Percentiles rank a stretch among this genome's conserved stretches.
These are phyloP conservation scores for Penicillium sp. DNA, from an alignment of 2,329 filamentous ascomycete species.

Conservation along the genomic window DNA sequence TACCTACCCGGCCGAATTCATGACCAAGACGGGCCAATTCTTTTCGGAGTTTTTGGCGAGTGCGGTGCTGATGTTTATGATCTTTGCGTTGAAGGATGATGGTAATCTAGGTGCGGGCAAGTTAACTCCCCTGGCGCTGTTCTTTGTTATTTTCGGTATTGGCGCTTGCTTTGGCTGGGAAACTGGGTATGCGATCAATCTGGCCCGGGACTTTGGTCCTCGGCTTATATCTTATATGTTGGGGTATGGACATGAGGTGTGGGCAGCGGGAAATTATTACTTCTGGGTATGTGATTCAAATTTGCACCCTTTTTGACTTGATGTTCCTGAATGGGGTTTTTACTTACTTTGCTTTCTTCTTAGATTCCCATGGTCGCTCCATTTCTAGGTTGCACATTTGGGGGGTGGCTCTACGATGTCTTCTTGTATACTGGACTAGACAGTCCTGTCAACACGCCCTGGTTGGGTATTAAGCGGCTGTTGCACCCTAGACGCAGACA, in stretches of 20 bases:
- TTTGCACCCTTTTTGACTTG: background rate
- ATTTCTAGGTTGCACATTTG: slow-evolving; percentile 66
- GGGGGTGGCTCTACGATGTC: slow-evolving; percentile 68
- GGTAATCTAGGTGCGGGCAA: slow-evolving; percentile 57
- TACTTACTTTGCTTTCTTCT: background rate
- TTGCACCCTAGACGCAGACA: slow-evolving; percentile 29
- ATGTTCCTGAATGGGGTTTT: background rate
- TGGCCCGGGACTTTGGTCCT: slow-evolving; percentile 73
- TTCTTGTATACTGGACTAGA: slow-evolving; percentile 68
- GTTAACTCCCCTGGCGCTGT: slow-evolving; percentile 63
- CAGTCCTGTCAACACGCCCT: slow-evolving; percentile 71
- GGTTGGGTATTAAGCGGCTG: slow-evolving; percentile 63
- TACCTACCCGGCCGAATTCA: slow-evolving; percentile 66
- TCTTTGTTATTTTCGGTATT: slow-evolving; percentile 75
- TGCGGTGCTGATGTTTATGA: slow-evolving; percentile 69
- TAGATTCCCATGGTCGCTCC: slow-evolving; percentile 74
- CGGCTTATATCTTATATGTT: slow-evolving; percentile 67
- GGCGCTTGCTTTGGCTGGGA: slow-evolving; percentile 76
- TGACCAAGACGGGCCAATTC: slow-evolving; percentile 69
- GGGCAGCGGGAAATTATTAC: slow-evolving; percentile 69
- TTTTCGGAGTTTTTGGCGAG: slow-evolving; percentile 73
- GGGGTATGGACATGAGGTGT: slow-evolving; percentile 70
- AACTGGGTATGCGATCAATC: slow-evolving; percentile 75
- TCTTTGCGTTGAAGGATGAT: slow-evolving; percentile 66
- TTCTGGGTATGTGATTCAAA: slow-evolving; percentile 62